phyloP scores from a whole-genome alignment of 2,329 filamentous ascomycete genomes.

The Pseudogymnoascus sp. region DNA sequence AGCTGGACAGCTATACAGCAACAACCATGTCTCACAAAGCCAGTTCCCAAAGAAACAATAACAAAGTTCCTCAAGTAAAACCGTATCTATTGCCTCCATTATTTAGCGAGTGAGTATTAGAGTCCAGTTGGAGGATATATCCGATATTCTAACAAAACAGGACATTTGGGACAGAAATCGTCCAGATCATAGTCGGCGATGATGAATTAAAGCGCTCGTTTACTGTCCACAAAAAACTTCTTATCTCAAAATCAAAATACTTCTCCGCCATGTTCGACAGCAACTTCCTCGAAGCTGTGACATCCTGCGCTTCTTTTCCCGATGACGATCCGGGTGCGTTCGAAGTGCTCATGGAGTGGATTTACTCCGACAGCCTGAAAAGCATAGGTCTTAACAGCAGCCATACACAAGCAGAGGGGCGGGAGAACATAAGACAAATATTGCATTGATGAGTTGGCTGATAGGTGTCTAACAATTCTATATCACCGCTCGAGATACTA shows the following conservation, averaged over 20 bases:
- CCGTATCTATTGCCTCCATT: background rate
- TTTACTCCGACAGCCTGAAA: slow-evolving; percentile 14
- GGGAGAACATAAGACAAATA: background rate
- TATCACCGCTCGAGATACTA: background rate
- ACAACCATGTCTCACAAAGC: background rate
- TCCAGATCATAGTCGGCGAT: background rate
- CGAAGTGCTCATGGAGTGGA: slow-evolving; percentile 15
- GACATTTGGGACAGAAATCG: background rate
- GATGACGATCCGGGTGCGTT: slow-evolving; percentile 16
- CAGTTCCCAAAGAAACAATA: background rate
- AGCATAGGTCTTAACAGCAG: background rate
- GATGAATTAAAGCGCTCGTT: background rate
- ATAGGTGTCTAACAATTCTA: background rate
- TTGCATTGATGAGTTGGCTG: background rate
- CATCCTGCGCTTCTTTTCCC: slow-evolving; percentile 11
- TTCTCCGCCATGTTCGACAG: slow-evolving; percentile 19
- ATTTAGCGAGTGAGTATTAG: background rate
- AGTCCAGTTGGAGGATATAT: background rate
- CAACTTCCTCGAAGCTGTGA: slow-evolving; percentile 14
- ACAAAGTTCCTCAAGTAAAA: background rate
- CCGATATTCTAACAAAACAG: background rate
- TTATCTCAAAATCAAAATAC: slow-evolving; percentile 14
- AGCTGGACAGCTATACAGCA: background rate
- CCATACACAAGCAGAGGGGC: background rate
- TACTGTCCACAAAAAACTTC: slow-evolving; percentile 15